Evolutionary conservation across 306 rosid genomes (phyloP).

Genomic region (Neltuma alba): DNA sequence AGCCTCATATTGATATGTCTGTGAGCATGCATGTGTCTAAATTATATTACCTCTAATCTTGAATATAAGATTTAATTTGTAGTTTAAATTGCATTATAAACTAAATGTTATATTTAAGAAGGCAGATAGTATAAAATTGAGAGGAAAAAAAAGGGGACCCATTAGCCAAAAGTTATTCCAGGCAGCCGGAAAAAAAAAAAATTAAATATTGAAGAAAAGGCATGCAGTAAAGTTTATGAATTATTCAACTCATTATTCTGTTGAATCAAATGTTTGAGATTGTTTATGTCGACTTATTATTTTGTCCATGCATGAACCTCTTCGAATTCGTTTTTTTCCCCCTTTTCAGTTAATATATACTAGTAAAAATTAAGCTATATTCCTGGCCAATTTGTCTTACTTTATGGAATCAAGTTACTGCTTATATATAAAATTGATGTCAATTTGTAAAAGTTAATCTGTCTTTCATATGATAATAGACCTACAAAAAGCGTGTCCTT

Average conservation of each 20-base stretch:
- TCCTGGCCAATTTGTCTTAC: conserved; percentile 24
- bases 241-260: neutral
- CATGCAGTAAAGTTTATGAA: neutral
- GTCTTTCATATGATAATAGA: neutral
- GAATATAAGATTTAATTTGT: no score
- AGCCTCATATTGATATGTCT: no score
- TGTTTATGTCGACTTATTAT: neutral
- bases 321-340: neutral
- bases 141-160: no score
- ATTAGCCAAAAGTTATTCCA: neutral
- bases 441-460: neutral
- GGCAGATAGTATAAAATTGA: no score
- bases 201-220: neutral
- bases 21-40: no score
- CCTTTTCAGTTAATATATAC: neutral
- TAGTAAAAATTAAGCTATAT: conserved; percentile 6
- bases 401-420: conserved; percentile 9
- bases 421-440: conserved; percentile 3
- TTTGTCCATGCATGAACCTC: conserved; percentile 13
- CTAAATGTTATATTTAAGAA: no score
- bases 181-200: neutral
- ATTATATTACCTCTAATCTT: no score
- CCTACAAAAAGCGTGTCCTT: no score
- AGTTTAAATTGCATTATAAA: no score
- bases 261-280: neutral